Evolutionary conservation across 2,329 filamentous ascomycete genomes (phyloP), one percentile per base, ranked within the genome.

Genomic region (Sporothrix schenckii): DNA sequence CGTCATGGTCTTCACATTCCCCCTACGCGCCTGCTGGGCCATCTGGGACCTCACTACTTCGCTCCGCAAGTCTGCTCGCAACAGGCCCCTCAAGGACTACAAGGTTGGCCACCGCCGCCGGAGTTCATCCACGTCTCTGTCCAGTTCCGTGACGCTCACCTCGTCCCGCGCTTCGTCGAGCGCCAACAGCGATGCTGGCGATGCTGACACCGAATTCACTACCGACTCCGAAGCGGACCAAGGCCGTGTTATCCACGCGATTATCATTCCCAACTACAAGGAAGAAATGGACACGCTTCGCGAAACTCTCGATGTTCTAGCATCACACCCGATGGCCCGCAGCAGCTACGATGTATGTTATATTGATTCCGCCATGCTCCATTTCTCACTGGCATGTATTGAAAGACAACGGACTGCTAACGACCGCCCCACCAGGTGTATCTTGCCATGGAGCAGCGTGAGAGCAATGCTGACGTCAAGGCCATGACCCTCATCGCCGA

Each of bases 191-290:
- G 83, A 87, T 74, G 81, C 83, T 41, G 84, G 83, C 69, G 84
- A 88, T 69, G 75, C 83, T 9, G 84, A 87, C 56, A 74, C 79
- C 41, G 83, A 85, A 50, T 77, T 81, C 69, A 82, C 81, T 73
- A 69, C 61, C 6, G 85, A 87, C 63, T 78, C 74, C 58, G 82
- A 83, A 21, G 77, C 79, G 11, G 78, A 80, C 0, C 76, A 80
- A n/a, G 80, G 83, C 53, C 80, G 80, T 30, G 79, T 90, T 69
- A 80, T 91, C 41, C 88, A 91, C 76, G 88, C 87, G 16, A 90
- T 92, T 72, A 82, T 92, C 73, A 83, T 92, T 56, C 90, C 90
- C 21, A 91, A 91, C 76, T 92, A 92, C 80, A 91, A 91, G 78
- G 90, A 92, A 77, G 89, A 92, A 70, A 80, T 88, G 70, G 88